These are phyloP conservation scores for Calocybe gangraenosa DNA, from an alignment of 768 basidiomycete species.

Conservation along the genomic window DNA sequence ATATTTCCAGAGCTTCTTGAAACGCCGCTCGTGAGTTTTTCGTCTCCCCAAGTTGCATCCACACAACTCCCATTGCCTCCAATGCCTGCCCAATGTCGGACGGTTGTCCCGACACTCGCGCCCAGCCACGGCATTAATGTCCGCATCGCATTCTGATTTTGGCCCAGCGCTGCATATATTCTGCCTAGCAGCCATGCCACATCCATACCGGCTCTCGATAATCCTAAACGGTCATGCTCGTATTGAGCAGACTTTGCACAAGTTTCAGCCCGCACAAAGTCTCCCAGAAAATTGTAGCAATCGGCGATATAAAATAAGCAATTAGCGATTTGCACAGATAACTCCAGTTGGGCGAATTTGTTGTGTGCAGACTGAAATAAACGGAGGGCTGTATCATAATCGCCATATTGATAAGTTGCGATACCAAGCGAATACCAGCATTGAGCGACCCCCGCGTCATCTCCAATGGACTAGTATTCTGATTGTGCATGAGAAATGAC, in stretches of 20 bases:
- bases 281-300: background rate
- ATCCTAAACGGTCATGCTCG: too few species aligned
- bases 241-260: too few species aligned
- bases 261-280: too few species aligned
- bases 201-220: too few species aligned
- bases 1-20: background rate
- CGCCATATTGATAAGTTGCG: background rate
- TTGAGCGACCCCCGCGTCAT: background rate
- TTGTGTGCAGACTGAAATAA: background rate
- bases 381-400: background rate
- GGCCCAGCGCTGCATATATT: too few species aligned
- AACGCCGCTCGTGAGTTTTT: slow-evolving; percentile 1
- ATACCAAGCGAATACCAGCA: background rate
- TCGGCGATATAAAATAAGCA: background rate
- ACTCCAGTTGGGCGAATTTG: background rate
- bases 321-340: background rate
- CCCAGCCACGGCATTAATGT: too few species aligned
- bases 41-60: background rate
- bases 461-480: background rate
- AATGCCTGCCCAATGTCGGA: background rate
- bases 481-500: background rate
- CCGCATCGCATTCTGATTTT: too few species aligned
- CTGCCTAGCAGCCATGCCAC: too few species aligned
- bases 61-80: slow-evolving; percentile 3
- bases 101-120: too few species aligned